Evolutionary conservation across 202 grass and related monocot species (phyloP).

Genomic region (Hordeum pubiflorum): DNA sequence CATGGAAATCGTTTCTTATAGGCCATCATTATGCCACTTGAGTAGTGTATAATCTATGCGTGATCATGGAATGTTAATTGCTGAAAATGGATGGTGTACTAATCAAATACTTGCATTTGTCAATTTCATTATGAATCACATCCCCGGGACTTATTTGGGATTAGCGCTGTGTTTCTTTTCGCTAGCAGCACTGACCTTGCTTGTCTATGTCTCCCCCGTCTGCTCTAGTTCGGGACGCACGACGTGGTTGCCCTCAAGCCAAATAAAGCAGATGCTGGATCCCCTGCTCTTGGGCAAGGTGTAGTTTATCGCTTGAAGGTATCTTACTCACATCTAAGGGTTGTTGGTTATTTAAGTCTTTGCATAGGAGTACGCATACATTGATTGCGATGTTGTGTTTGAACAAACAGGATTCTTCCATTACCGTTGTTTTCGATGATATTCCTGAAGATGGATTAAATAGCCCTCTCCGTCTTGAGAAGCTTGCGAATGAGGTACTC

Average conservation of each 20-base stretch:
- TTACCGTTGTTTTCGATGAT: conserved; percentile 90
- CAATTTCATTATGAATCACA: neutral
- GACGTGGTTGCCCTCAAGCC: conserved; percentile 88
- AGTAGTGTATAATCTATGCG: neutral
- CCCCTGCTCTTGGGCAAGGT: conserved; percentile 79
- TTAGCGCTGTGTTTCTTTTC: neutral
- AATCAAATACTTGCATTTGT: neutral
- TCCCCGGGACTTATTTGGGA: neutral
- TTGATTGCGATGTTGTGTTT: conserved; percentile 20
- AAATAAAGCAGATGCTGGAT: conserved; percentile 75
- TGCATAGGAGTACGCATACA: neutral
- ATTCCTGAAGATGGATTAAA: conserved; percentile 98
- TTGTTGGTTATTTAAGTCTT: neutral
- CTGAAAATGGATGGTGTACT: neutral
- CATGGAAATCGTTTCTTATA: neutral
- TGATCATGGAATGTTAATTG: neutral
- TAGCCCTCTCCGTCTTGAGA: conserved; percentile 83
- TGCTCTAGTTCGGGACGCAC: conserved; percentile 71
- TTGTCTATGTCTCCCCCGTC: neutral
- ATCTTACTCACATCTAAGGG: conserved; percentile 19
- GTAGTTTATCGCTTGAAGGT: conserved; percentile 97
- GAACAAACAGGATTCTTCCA: conserved; percentile 75
- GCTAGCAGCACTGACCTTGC: neutral
- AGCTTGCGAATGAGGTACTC: conserved; percentile 95
- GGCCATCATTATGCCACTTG: neutral